Base-by-base conservation (phyloP, 2,329 filamentous ascomycete genomes). In the Furcasterigmium furcatum region DNA sequence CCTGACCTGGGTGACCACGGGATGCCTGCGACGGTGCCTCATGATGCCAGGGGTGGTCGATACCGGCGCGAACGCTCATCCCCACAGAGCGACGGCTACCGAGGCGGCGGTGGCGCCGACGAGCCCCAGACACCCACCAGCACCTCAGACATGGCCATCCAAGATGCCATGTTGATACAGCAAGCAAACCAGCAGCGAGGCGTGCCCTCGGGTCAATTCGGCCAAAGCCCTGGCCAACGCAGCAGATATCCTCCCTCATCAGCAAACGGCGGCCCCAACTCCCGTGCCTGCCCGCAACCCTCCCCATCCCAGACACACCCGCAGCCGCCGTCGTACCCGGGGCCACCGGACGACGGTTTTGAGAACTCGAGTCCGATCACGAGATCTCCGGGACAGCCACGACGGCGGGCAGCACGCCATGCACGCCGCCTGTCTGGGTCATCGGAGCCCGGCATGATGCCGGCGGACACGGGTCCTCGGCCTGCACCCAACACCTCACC, bases 111-210 rank as follows among this genome's bases (percentile, higher is more conserved):
- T 10, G 18, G 18, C 14, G 35, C 18, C 36, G 20, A 21, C 12
- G 36, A 39, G 36, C 18, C 36, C 8, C 36, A 22, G 9, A 22
- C 9, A 12, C 19, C 36, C 5, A 21, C 12, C 35, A 7, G 8
- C 19, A 43, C 30, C 24, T 44, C 46, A 1, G 49, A 49, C 24
- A 16, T 30, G 13, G 45, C 24, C 34, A 19, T 51, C 30, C 49
- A 49, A 24, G 49, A 51, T 14, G 49, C 49, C 41, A 46, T 49
- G n/a, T 36, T 51, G 12, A 46, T 46, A 12, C 46, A 51, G 38
- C 42, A 46, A 7, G 39, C 46, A n/a, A 34, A 43, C 43, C 48
- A 50, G 46, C 46, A 45, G 20, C 35, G 46, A 41, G 43, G 41
- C n/a, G 46, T 43, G 14, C 48, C 39, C 22, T 40, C 48, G 30